Evolutionary conservation across 805 yeast genomes (phyloP).

Genomic region (Suhomyces emberorum): DNA sequence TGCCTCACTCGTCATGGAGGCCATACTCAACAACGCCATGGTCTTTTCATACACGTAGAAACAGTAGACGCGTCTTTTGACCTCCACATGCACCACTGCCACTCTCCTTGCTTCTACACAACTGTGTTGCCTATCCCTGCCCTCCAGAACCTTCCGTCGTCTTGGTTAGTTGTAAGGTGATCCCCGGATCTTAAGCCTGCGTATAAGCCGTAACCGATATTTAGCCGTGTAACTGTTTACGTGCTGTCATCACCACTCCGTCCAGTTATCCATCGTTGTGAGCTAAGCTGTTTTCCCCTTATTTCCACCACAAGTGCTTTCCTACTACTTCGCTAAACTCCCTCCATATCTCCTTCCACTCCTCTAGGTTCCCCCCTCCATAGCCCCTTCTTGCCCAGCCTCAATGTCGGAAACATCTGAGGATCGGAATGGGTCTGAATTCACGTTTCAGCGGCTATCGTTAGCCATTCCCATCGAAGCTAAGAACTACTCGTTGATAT

Average conservation of each 20-base stretch:
- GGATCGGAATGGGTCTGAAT: background rate
- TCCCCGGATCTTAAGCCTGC: background rate
- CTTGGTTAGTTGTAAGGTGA: background rate
- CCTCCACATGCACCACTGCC: background rate
- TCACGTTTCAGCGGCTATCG: conserved; percentile 20
- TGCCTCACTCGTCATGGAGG: background rate
- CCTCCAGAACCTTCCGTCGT: too few species aligned
- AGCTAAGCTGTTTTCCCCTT: too few species aligned
- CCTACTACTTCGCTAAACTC: too few species aligned
- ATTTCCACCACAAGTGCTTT: too few species aligned
- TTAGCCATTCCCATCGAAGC: conserved; percentile 27
- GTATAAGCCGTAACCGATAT: background rate
- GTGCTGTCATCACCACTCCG: background rate
- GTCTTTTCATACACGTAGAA: background rate
- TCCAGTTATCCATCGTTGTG: too few species aligned
- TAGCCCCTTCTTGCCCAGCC: background rate
- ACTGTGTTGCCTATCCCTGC: background rate
- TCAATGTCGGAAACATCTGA: background rate
- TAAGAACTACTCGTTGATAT: conserved; percentile 24
- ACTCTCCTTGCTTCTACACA: background rate
- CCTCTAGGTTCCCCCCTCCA: too few species aligned
- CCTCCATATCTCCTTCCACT: too few species aligned
- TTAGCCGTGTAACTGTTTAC: background rate
- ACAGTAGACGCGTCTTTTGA: background rate
- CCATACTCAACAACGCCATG: background rate